These are phyloP conservation scores for Ascobolus immersus DNA, from an alignment of 495 filamentous ascomycete genomes.

Conservation along the genomic window DNA sequence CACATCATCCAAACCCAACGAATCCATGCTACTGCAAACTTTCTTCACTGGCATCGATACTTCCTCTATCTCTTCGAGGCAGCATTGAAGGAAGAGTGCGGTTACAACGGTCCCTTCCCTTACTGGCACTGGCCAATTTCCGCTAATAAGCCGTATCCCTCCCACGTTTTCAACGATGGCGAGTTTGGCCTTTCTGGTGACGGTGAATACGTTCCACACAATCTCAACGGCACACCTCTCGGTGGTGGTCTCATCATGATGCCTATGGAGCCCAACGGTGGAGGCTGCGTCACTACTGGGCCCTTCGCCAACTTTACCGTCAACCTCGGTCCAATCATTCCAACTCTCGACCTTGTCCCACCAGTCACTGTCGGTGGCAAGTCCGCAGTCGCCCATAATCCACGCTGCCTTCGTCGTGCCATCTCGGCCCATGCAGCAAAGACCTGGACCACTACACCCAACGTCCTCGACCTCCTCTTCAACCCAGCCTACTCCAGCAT, in stretches of 20 bases:
- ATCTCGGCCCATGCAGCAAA: background rate
- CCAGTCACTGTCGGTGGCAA: background rate
- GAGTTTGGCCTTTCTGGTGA: conserved; percentile 23
- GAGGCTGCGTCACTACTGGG: conserved; percentile 33
- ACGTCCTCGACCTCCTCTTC: background rate
- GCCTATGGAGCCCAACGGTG: conserved; percentile 28
- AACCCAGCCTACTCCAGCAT: background rate
- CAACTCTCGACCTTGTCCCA: background rate
- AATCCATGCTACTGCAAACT: conserved; percentile 36
- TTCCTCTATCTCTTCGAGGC: conserved; percentile 34
- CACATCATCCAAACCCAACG: conserved; percentile 36
- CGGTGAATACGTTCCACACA: conserved; percentile 18
- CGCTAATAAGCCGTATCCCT: conserved; percentile 16
- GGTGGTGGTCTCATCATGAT: background rate
- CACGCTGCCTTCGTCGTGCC: conserved; percentile 3
- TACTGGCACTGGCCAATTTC: conserved; percentile 29
- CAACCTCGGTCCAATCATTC: conserved; percentile 4
- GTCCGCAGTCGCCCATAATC: background rate
- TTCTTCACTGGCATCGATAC: conserved; percentile 44
- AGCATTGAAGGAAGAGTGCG: conserved; percentile 36
- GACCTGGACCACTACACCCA: background rate
- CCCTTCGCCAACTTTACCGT: conserved; percentile 3
- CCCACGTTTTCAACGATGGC: conserved; percentile 25
- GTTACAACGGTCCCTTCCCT: conserved; percentile 28
- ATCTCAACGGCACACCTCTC: conserved; percentile 1